phyloP scores from a whole-genome alignment of 768 basidiomycete genomes.

The Leccinum truebloodii region DNA sequence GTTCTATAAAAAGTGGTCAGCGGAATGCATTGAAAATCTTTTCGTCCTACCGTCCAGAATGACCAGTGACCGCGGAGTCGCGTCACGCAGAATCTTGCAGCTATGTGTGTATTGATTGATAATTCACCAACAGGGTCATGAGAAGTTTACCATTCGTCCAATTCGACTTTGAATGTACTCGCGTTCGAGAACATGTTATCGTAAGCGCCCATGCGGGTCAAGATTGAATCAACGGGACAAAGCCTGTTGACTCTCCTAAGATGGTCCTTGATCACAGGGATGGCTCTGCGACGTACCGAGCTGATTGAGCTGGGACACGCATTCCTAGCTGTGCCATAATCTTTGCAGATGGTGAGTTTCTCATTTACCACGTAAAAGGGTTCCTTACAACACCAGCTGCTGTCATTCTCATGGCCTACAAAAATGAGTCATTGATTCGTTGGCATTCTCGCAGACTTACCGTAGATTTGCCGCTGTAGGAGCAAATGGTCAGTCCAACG shows the following conservation, averaged over 20 bases:
- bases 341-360: conserved; percentile 33
- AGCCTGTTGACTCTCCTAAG: conserved; percentile 47
- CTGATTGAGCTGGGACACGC: conserved; percentile 84
- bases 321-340: conserved; percentile 97
- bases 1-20: conserved; percentile 52
- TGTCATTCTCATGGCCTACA: conserved; percentile 89
- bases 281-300: conserved; percentile 50
- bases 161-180: conserved; percentile 97
- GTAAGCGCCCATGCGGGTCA: conserved; percentile 98
- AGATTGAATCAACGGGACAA: conserved; percentile 87
- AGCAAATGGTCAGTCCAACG: not conserved
- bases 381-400: conserved; percentile 79
- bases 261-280: not conserved
- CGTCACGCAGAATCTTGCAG: conserved; percentile 91
- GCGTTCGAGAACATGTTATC: conserved; percentile 95
- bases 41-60: conserved; percentile 81
- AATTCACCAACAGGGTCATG: not conserved
- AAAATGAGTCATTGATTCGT: conserved; percentile 2
- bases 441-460: conserved; percentile 34
- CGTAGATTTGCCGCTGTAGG: conserved; percentile 71
- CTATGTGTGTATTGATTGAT: conserved; percentile 38
- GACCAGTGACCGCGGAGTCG: conserved; percentile 91
- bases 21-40: not conserved
- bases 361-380: not conserved
- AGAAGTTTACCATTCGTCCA: conserved; percentile 84